Base-by-base conservation (phyloP, 164 flowering plant genomes). In the Umbilicus rupestris region DNA sequence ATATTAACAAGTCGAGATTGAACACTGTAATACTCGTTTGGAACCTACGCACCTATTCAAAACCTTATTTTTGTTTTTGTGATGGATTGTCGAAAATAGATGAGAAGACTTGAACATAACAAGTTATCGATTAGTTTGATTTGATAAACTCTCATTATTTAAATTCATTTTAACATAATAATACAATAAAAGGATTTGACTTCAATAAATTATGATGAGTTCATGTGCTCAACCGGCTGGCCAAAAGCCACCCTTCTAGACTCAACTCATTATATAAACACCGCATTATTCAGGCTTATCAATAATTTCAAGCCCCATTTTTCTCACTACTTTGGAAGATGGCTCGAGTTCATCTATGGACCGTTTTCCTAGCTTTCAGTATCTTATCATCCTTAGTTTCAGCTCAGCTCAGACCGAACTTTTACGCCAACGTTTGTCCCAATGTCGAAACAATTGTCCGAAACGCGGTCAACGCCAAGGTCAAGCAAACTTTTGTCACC, bases 371-470 rank as follows among this genome's bases (percentile, higher is more conserved):
- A 50, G 57, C 57, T 50, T 50, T 50, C 57, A 20, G 57, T 12
- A 22, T 50, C 29, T 50, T 50, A 20, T 50, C 57, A 22, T 14
- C 3, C 28, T 20, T 28, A 50, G 57, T 50, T 50, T 50, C 57
- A 20, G 57, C 57, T 50, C 57, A 50, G 28, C 57, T 50, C 28
- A 50, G 3, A 22, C 11, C 2, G 12, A 12, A 50, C 9, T 50
- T 0, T 11, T 50, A 50, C 14, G 57, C 57, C 15, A 50, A 22
- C 22, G 29, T 22, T 14, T 90, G 96, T 71, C 88, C 90, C 0
- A 74, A 66, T 26, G 85, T 87, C 6, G 96, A 90, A 69, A 16
- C 46, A n/a, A 75, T 87, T 0, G 93, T 90, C 10, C 52, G 59
- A 26, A 80, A 83, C 66, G 72, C 77, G 0, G 96, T 90, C 2